A percentile compares a stretch with the other conserved stretches of the same genome.
Evolutionary conservation across 2,329 filamentous ascomycete genomes (phyloP).

Genomic region (Xylariaceae sp.): DNA sequence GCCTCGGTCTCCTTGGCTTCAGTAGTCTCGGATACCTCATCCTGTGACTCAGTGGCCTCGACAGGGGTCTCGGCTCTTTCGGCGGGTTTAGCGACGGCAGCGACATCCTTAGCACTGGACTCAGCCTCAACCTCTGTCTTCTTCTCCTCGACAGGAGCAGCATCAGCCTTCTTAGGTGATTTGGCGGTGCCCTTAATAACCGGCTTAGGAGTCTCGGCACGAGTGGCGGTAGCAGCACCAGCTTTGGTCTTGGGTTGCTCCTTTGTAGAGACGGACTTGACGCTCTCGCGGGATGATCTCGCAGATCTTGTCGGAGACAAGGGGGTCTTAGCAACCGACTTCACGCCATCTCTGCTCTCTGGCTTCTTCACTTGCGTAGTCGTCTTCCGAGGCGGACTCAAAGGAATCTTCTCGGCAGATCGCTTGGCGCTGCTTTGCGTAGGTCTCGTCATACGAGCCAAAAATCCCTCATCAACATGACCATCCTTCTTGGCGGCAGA

Average conservation of each 20-base stretch:
- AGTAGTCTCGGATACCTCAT: conserved; percentile 15
- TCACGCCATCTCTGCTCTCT: conserved; percentile 21
- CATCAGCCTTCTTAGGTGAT: conserved; percentile 18
- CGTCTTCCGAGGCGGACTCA: conserved; percentile 45
- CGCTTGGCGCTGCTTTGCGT: conserved; percentile 66
- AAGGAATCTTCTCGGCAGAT: conserved; percentile 54
- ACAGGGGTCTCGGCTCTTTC: conserved; percentile 15
- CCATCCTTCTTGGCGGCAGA: conserved; percentile 44
- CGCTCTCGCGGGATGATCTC: conserved; percentile 19
- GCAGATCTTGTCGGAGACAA: conserved; percentile 21
- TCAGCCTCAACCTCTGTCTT: conserved; percentile 5
- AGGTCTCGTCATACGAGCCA: conserved; percentile 77
- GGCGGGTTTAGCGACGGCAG: conserved; percentile 4
- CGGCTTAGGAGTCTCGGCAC: conserved; percentile 21
- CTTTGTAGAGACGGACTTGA: conserved; percentile 19
- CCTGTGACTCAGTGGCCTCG: conserved; percentile 19
- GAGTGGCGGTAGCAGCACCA: conserved; percentile 23
- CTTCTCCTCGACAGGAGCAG: conserved; percentile 19
- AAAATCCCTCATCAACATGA: conserved; percentile 63
- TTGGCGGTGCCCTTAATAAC: conserved; percentile 21
- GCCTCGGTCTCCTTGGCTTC: conserved; percentile 6
- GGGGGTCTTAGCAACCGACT: conserved; percentile 25
- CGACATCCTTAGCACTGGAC: conserved; percentile 8
- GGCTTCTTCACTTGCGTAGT: conserved; percentile 18
- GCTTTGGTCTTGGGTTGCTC: conserved; percentile 26